phyloP scores from a whole-genome alignment of 176 grass and related monocot genomes.

The Triticum aestivum region IWGSC_CS_RefSeq_v2.1 NC_057797.1:24813594-24814093 shows the following conservation, averaged over 20 bases:
- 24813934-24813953: conserved; percentile 72
- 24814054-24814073: background rate
- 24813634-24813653: conserved; percentile 26
- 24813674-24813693: conserved; percentile 71
- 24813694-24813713: conserved; percentile 99
- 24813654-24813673: conserved; percentile 39
- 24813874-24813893: conserved; percentile 6
- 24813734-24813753: conserved; percentile 98
- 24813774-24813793: background rate
- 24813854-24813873: background rate
- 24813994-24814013: background rate
- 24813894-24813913: conserved; percentile 93
- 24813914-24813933: conserved; percentile 91
- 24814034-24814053: background rate
- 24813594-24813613: background rate
- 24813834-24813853: background rate
- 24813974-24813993: background rate
- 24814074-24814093: background rate
- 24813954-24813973: background rate
- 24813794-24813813: background rate
- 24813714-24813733: conserved; percentile 97
- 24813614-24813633: background rate
- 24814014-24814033: background rate
- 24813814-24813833: background rate
- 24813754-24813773: conserved; percentile 97